Evolutionary conservation across 139 green algal species (phyloP).

Genomic region (Volvox reticuliferus): DNA sequence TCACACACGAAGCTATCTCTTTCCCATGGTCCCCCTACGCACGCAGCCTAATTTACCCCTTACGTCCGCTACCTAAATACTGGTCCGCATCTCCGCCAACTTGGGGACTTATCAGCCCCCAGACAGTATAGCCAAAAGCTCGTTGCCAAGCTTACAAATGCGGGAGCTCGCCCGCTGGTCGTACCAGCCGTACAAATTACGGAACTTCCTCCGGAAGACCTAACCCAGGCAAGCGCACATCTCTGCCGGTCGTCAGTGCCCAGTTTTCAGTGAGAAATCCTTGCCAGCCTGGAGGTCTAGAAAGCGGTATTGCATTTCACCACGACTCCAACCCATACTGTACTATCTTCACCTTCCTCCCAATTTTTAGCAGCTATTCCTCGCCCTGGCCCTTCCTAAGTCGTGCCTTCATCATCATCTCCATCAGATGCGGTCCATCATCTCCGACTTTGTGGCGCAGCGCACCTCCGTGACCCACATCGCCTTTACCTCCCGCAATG

Average conservation of each 20-base stretch:
- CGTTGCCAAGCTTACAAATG: slow-evolving; percentile 57
- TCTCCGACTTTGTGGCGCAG: slow-evolving; percentile 39
- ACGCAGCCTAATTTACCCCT: not conserved
- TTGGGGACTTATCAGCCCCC: slow-evolving; percentile 55
- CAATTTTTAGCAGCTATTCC: no score
- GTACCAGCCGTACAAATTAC: slow-evolving; percentile 70
- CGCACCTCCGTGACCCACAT: slow-evolving; percentile 58
- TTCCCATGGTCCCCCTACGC: no score
- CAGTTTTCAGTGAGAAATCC: no score
- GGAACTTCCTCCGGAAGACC: not conserved
- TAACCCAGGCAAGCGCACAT: not conserved
- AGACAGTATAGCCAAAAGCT: slow-evolving; percentile 80
- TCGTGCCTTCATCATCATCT: not conserved
- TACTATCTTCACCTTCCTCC: no score
- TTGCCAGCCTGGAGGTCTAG: no score
- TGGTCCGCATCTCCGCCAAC: no score
- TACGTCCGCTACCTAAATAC: not conserved
- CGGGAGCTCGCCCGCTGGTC: slow-evolving; percentile 73
- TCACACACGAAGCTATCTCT: no score
- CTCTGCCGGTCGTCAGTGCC: no score
- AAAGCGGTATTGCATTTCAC: no score
- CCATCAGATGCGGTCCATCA: slow-evolving; percentile 35
- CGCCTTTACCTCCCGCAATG: slow-evolving; percentile 79
- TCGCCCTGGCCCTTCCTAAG: not conserved
- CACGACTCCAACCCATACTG: no score